Percentiles rank a stretch among this genome's conserved stretches.
Conservation (phyloP, 257 asterid species). For the Solanum gandarillasii region DNA sequence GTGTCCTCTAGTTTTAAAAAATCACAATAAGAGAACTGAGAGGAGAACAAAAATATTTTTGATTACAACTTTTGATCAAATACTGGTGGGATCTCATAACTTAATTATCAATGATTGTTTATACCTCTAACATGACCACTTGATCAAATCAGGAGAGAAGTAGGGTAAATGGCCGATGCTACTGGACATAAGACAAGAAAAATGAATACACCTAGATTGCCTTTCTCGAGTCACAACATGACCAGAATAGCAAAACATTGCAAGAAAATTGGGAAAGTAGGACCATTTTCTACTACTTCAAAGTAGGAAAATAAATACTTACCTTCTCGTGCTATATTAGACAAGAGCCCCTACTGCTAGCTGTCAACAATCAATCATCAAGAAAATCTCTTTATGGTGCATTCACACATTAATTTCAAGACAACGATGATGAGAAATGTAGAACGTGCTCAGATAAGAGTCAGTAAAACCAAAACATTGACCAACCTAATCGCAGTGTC, state of each 20-base stretch:
- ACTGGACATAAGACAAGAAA: neutral
- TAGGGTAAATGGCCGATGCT: neutral
- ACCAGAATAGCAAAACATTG: neutral
- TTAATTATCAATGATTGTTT: neutral
- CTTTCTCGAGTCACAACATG: neutral
- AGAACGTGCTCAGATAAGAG: neutral
- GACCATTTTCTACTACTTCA: neutral
- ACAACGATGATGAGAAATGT: neutral
- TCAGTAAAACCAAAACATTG: neutral
- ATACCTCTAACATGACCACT: neutral
- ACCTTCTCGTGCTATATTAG: neutral
- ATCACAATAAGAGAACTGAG: neutral
- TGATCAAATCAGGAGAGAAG: neutral
- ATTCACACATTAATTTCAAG: neutral
- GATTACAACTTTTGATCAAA: neutral
- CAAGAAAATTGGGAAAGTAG: neutral
- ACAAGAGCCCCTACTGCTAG: neutral
- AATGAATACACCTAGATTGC: neutral
- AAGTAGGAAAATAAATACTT: neutral
- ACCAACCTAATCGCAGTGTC: neutral
- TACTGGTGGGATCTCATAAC: neutral
- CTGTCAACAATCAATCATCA: neutral
- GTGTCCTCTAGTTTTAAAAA: neutral
- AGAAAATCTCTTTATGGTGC: neutral
- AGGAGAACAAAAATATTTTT: neutral